Evolutionary conservation across 805 yeast genomes (phyloP).

Genomic region (Lipomyces chichibuensis): DNA sequence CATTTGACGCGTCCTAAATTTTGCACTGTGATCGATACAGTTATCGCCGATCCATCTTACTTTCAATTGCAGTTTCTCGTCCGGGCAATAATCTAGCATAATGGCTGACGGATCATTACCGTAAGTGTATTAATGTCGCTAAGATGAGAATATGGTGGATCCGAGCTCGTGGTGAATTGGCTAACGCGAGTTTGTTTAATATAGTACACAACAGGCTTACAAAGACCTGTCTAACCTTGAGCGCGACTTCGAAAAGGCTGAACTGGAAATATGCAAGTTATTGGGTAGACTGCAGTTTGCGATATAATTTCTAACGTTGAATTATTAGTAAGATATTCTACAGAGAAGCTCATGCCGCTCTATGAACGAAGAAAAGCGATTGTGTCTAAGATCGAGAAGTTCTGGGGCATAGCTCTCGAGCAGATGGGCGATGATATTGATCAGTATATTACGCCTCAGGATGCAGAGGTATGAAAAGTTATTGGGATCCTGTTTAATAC

Average conservation of each 20-base stretch:
- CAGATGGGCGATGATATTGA: slow-evolving; percentile 78
- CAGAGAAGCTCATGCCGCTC: slow-evolving; percentile 55
- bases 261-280: slow-evolving; percentile 13
- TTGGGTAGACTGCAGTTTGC: background rate
- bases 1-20: background rate
- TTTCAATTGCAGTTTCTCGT: background rate
- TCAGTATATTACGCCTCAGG: slow-evolving; percentile 75
- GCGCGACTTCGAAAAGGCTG: slow-evolving; percentile 31
- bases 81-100: background rate
- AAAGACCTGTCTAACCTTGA: slow-evolving; percentile 37
- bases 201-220: slow-evolving; percentile 15
- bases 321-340: slow-evolving; percentile 29
- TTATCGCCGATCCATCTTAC: background rate
- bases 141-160: background rate
- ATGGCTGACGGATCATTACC: background rate
- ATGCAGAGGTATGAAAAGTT: slow-evolving; percentile 52
- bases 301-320: background rate
- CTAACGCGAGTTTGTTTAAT: background rate
- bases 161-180: background rate
- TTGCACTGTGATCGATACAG: background rate
- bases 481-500: slow-evolving; percentile 16
- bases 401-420: slow-evolving; percentile 87
- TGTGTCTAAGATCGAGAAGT: slow-evolving; percentile 63
- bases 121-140: background rate
- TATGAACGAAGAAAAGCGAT: slow-evolving; percentile 60